Base-by-base conservation (phyloP, 2,329 filamentous ascomycete genomes). In the Nothophaeocryptopus gaeumannii region DNA sequence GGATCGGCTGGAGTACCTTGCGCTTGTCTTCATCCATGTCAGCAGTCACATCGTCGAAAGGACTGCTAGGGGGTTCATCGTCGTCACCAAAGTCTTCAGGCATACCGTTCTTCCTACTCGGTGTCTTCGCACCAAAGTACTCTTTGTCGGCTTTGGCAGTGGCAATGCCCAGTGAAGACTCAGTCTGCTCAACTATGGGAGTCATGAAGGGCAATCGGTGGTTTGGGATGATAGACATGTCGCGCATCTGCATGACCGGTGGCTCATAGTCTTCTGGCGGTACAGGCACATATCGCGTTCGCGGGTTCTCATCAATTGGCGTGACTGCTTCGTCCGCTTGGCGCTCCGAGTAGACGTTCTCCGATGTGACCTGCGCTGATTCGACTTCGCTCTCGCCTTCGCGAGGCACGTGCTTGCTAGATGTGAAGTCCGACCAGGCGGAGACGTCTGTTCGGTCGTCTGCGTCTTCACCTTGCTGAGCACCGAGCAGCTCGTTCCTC, bases 171-270 rank as follows among this genome's bases (percentile, higher is more conserved):
- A 97, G 73, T 0, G 91, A 96, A 9, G 85, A 87, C 70, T 99
- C 93, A 0, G 93, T 99, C 62, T 89, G 85, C 70, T 99, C 93
- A 1, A 93, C 92, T 58, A 99, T 99, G 1, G 93, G 93, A 0
- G 93, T 99, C 93, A 99, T 97, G 68, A 97, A 99, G 2, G 92
- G 93, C 8, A 97, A 77, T 47, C 91, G 85, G 70, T 91, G 96
- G 64, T 96, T 95, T 52, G 90, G 89, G 69, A 85, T 78, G 67
- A 90, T 80, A 32, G 74, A 80, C 64, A 89, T 82, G 69, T 96
- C 88, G 65, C 90, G 84, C 77, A 86, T 96, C 51, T 88, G 87
- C 40, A 85, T 80, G 12, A 56, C 53, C 13, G 89, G 86, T 38
- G 88, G 82, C 59, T 91, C 83, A 67, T 90, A 95, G 68, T 95